phyloP scores from a whole-genome alignment of 495 filamentous ascomycete genomes.

The Talaromyces trachyspermus region DNA sequence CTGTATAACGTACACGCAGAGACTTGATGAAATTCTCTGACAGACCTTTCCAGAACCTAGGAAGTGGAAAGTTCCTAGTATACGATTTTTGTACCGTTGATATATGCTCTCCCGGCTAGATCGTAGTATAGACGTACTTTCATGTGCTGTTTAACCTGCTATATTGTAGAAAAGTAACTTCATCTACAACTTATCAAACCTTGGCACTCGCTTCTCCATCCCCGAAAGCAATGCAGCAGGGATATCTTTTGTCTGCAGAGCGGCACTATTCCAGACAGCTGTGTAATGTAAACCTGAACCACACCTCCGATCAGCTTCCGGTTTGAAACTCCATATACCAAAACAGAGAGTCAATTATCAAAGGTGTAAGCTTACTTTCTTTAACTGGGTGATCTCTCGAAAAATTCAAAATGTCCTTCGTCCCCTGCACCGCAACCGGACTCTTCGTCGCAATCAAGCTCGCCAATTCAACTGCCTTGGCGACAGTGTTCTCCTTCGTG shows the following conservation, averaged over 20 bases:
- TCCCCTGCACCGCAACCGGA: slow-evolving; percentile 85
- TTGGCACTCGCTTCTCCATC: slow-evolving; percentile 70
- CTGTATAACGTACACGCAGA: too few species aligned
- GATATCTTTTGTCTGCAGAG: slow-evolving; percentile 76
- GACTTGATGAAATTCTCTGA: too few species aligned
- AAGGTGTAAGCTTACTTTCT: slow-evolving; percentile 51
- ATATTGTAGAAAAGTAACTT: background rate
- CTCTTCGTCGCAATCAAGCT: slow-evolving; percentile 69
- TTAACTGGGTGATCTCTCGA: slow-evolving; percentile 68
- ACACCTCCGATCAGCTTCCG: slow-evolving; percentile 1
- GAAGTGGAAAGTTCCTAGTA: too few species aligned
- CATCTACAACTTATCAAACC: slow-evolving; percentile 75
- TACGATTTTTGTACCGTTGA: too few species aligned
- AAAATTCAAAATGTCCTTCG: slow-evolving; percentile 88
- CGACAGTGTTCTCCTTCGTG: slow-evolving; percentile 52
- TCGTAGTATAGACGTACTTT: too few species aligned
- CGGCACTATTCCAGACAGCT: slow-evolving; percentile 75
- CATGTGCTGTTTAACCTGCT: slow-evolving; percentile 5
- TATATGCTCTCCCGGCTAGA: too few species aligned
- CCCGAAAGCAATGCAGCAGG: slow-evolving; percentile 64
- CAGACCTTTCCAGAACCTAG: too few species aligned
- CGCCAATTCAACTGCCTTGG: slow-evolving; percentile 59
- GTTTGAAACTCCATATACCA: background rate
- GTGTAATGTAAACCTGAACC: slow-evolving; percentile 68
- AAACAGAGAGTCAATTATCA: slow-evolving; percentile 2